A percentile compares a stretch with the other conserved stretches of the same genome.
Evolutionary conservation across 1,139 yeast species (phyloP).

Genomic region (Suhomyces choctaworum): DNA sequence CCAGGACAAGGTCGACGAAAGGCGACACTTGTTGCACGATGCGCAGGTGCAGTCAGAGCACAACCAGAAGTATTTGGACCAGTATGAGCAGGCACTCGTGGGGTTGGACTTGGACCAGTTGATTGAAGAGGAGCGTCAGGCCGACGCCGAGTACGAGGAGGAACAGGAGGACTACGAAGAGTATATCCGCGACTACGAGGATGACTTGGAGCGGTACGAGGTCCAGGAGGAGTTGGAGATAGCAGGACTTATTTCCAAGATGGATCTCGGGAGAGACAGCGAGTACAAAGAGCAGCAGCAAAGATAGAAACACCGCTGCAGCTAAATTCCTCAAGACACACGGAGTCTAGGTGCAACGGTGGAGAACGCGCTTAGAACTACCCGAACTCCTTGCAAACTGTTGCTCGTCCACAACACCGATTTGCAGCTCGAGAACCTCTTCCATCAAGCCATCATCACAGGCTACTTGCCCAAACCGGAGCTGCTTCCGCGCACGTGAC

Average conservation of each 20-base stretch:
- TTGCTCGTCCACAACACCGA: too few species aligned
- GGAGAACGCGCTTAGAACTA: too few species aligned
- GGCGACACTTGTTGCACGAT: conserved; percentile 28
- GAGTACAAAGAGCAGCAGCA: too few species aligned
- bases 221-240: conserved; percentile 24
- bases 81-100: conserved; percentile 18
- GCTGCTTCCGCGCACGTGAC: too few species aligned
- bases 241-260: conserved; percentile 20
- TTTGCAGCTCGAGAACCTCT: too few species aligned
- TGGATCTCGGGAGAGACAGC: too few species aligned
- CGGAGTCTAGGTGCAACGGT: too few species aligned
- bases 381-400: too few species aligned
- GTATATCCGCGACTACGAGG: conserved; percentile 15
- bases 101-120: conserved; percentile 31
- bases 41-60: conserved; percentile 24
- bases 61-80: conserved; percentile 19
- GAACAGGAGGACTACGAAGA: conserved; percentile 14
- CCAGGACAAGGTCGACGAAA: conserved; percentile 23
- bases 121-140: conserved; percentile 32
- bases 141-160: conserved; percentile 11
- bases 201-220: conserved; percentile 20
- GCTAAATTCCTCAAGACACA: too few species aligned
- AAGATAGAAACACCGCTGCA: too few species aligned
- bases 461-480: too few species aligned
- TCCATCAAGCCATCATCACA: too few species aligned